Percentiles rank a stretch among this genome's conserved stretches.
Evolutionary conservation across 2,329 filamentous ascomycete species (phyloP).

Genomic region (Tolypocladium ovalisporum): DNA sequence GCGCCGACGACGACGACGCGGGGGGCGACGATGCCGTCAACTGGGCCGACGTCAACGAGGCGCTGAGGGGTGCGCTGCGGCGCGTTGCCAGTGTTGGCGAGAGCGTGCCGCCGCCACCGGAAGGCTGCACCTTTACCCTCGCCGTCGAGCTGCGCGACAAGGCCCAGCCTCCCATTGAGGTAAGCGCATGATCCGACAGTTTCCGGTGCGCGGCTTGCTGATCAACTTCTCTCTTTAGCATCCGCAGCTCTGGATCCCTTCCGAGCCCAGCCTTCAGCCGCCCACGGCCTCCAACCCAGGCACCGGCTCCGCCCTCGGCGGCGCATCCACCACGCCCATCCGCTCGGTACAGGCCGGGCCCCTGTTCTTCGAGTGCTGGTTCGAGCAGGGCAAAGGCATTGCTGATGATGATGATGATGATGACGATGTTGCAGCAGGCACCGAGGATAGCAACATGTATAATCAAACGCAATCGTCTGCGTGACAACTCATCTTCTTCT

Average conservation of each 20-base stretch:
- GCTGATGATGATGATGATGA: neutral
- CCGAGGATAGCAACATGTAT: neutral
- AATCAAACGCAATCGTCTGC: neutral
- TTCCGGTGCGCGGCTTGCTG: neutral
- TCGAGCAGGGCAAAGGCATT: conserved; percentile 28
- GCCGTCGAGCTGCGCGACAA: conserved; percentile 60
- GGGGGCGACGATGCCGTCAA: conserved; percentile 24
- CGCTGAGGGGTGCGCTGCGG: conserved; percentile 56
- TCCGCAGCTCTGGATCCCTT: conserved; percentile 51
- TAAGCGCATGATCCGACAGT: conserved; percentile 22
- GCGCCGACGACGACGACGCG: conserved; percentile 12
- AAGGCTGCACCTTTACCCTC: conserved; percentile 63
- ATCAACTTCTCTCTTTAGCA: conserved; percentile 27
- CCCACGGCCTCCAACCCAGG: conserved; percentile 15
- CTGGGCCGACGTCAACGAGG: conserved; percentile 57
- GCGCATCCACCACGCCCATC: conserved; percentile 34
- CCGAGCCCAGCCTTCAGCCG: conserved; percentile 34
- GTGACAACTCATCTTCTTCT: neutral
- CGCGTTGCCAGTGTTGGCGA: conserved; percentile 50
- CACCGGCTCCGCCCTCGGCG: conserved; percentile 19
- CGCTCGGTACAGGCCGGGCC: conserved; percentile 46
- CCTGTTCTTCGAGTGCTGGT: conserved; percentile 55
- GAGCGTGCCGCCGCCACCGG: conserved; percentile 45
- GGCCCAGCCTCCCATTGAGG: conserved; percentile 44
- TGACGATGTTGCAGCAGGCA: neutral